Percentiles rank a stretch among this genome's conserved stretches.
phyloP scores from a whole-genome alignment of 352 stramenopile species.

The Phytophthora citrophthora region DNA sequence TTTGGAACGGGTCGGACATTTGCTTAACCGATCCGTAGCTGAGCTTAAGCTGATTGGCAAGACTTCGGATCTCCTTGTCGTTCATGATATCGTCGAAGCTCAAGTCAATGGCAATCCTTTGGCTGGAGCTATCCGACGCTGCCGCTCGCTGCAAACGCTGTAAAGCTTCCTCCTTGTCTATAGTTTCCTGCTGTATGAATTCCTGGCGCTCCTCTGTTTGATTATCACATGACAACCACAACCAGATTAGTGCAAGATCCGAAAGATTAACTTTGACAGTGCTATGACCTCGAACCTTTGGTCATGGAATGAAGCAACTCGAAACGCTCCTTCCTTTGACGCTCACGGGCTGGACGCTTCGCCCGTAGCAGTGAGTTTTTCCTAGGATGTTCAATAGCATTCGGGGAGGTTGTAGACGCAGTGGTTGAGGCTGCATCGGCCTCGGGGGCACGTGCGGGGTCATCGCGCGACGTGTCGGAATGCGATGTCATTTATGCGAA shows the following conservation, averaged over 20 bases:
- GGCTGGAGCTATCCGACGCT: conserved; percentile 23
- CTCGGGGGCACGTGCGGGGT: neutral
- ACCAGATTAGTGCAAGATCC: neutral
- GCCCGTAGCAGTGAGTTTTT: conserved; percentile 16
- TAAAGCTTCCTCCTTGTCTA: conserved; percentile 36
- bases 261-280: too few species aligned
- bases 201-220: conserved; percentile 52
- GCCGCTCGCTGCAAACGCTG: conserved; percentile 40
- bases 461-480: conserved; percentile 16
- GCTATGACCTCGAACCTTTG: conserved; percentile 44
- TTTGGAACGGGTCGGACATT: conserved; percentile 71
- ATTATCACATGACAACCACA: conserved; percentile 1
- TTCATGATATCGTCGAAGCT: conserved; percentile 86
- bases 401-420: neutral
- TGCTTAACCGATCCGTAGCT: conserved; percentile 70
- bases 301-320: conserved; percentile 69
- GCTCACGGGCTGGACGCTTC: conserved; percentile 46
- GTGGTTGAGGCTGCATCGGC: conserved; percentile 3
- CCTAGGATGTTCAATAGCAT: neutral
- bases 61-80: conserved; percentile 77
- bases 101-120: conserved; percentile 71
- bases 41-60: conserved; percentile 81
- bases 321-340: conserved; percentile 60
- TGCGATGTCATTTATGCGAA: conserved; percentile 14
- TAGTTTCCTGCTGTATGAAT: conserved; percentile 55